A percentile compares a stretch with the other conserved stretches of the same genome.
phyloP scores from a whole-genome alignment of 108 stramenopile species.

The Pseudonitzschia multistriata region DNA sequence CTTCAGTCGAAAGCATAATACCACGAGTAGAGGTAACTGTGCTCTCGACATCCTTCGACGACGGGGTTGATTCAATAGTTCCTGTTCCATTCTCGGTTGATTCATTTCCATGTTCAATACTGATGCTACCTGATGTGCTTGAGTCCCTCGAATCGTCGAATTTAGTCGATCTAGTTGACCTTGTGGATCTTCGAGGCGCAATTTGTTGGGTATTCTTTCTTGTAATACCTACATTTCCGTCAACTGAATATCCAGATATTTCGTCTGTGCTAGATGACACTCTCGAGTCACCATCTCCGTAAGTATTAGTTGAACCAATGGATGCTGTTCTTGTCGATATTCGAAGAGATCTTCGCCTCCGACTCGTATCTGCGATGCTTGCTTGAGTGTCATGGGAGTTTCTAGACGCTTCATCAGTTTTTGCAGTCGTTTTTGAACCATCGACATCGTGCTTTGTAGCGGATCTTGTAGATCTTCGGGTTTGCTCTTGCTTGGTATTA shows the following conservation, averaged over 20 bases:
- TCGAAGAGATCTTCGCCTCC: neutral
- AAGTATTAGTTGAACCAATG: neutral
- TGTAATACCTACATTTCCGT: neutral
- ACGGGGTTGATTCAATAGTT: neutral
- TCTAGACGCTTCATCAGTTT: neutral
- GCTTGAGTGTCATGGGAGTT: neutral
- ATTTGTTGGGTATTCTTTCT: neutral
- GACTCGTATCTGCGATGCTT: neutral
- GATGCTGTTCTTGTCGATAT: neutral
- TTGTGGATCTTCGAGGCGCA: conserved; percentile 4
- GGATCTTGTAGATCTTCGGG: neutral
- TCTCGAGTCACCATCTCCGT: neutral
- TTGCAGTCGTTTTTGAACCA: neutral
- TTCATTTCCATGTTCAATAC: neutral
- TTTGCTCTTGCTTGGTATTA: neutral
- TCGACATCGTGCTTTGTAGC: neutral
- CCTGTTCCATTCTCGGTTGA: neutral
- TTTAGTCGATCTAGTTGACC: conserved; percentile 14
- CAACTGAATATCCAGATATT: neutral
- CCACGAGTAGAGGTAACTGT: neutral
- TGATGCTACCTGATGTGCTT: neutral
- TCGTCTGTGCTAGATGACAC: neutral
- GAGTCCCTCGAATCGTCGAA: neutral
- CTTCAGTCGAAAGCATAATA: neutral
- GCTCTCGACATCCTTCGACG: neutral